Evolutionary conservation across 2,329 filamentous ascomycete genomes (phyloP), one percentile per base, ranked within the genome.

Genomic region (Xylaria sp.): DNA sequence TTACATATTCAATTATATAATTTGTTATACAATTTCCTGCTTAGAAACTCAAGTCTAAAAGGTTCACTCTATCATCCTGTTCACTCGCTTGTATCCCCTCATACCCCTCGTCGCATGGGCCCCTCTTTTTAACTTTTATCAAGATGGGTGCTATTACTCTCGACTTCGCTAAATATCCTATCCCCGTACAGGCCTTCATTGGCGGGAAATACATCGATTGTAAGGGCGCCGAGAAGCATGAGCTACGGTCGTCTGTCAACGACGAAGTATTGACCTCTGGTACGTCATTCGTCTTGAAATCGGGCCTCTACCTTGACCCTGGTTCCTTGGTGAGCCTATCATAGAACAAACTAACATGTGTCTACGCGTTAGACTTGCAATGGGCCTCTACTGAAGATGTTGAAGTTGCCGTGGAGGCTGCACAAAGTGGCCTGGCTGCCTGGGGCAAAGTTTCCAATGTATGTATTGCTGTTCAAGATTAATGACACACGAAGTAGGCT

Each of bases 391-490:
- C 62, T 23, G 73, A 73, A 33, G 75, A 77, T 71, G 72, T 76
- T 28, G 68, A 77, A 59, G 64, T 44, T 20, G 74, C 74, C 17
- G 75, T 77, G 26, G 70, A 46, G 5, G 73, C 74, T 17, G 75
- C 75, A 1, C 60, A 73, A 53, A 67, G 65, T 15, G 74, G 73
- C 31, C 69, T 74, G 15, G 66, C 66, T 13, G 73, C 72, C 11
- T 76, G 75, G 75, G 70, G 64, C 46, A 75, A 74, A 63, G 53
- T 75, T 28, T 62, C 72, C 17, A 67, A 72, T 23, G 67, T 76
- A 66, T 66, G 74, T 36, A 65, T 44, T 15, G 62, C 63, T 6
- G 53, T 60, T 9, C 59, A 65, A 57, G 54, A 54, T 62, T 57
- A 5, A 51, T 59, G 6, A 58, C 40, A 31, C 59, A 61, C 62